Evolutionary conservation across 148 eudicot species (phyloP).

Genomic region (Rhododendron kiyosumense): DNA sequence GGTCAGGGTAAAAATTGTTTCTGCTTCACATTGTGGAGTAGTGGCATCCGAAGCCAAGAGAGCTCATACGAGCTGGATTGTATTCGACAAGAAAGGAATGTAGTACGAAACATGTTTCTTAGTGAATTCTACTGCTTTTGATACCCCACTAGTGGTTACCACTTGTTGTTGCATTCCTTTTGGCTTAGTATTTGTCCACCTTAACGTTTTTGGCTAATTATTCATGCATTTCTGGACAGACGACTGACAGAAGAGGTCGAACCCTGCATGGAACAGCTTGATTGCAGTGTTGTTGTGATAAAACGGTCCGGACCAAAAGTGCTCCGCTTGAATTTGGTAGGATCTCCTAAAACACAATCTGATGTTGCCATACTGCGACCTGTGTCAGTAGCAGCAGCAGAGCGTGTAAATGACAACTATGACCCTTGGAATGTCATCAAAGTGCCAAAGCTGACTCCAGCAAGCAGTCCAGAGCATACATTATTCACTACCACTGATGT

Average conservation of each 20-base stretch:
- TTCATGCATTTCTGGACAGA: slow-evolving; percentile 29
- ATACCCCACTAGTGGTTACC: neutral
- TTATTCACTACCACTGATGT: slow-evolving; percentile 45
- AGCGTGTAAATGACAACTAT: slow-evolving; percentile 18
- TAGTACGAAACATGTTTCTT: slow-evolving; percentile 5
- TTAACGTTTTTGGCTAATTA: slow-evolving; percentile 5
- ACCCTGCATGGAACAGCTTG: slow-evolving; percentile 63
- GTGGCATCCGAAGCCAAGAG: slow-evolving; percentile 72
- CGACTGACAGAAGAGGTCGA: slow-evolving; percentile 55
- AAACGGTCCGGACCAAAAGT: slow-evolving; percentile 62
- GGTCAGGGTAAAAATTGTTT: slow-evolving; percentile 60
- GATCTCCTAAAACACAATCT: slow-evolving; percentile 30
- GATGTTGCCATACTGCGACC: slow-evolving; percentile 23
- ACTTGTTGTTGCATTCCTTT: neutral
- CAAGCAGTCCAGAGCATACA: slow-evolving; percentile 57
- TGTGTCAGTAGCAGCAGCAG: slow-evolving; percentile 7
- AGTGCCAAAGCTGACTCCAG: slow-evolving; percentile 80
- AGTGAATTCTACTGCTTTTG: neutral
- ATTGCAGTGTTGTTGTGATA: slow-evolving; percentile 71
- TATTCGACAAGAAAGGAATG: slow-evolving; percentile 64
- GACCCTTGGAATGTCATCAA: slow-evolving; percentile 25
- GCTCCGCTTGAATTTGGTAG: slow-evolving; percentile 63
- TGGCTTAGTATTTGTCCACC: neutral
- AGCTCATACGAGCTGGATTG: slow-evolving; percentile 58
- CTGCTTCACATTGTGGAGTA: slow-evolving; percentile 44